Conservation (phyloP, 176 grass and related monocot species). For the Rhipidocladum racemiflorum region DNA sequence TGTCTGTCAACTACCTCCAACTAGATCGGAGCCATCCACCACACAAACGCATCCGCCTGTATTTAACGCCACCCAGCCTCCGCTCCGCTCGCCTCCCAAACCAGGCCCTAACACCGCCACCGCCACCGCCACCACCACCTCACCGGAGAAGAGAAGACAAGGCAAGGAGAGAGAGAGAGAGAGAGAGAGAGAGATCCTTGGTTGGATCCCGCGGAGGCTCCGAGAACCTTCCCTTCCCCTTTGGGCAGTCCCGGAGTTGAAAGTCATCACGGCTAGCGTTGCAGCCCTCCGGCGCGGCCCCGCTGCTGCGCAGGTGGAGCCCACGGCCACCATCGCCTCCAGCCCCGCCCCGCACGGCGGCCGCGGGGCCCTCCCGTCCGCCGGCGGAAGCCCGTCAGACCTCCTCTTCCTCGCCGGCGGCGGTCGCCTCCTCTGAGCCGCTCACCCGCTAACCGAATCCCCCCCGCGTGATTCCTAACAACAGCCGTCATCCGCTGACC, state of each 20-base stretch:
- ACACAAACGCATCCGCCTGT: not conserved
- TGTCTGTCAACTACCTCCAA: too few relatives aligned
- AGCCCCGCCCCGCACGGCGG: slow-evolving; percentile 88
- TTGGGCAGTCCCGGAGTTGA: slow-evolving; percentile 33
- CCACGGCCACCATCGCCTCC: slow-evolving; percentile 36
- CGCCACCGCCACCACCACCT: not conserved
- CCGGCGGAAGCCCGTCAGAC: slow-evolving; percentile 90
- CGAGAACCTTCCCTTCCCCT: not conserved
- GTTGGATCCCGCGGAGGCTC: not conserved
- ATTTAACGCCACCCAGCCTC: slow-evolving; percentile 30
- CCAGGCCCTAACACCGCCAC: not conserved
- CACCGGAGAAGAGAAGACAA: slow-evolving; percentile 25
- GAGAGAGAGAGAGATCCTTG: not conserved
- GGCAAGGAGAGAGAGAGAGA: not conserved
- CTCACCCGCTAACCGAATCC: not conserved
- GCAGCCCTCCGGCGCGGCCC: slow-evolving; percentile 75
- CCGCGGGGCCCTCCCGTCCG: slow-evolving; percentile 87
- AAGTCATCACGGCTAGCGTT: slow-evolving; percentile 92
- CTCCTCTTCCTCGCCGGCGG: slow-evolving; percentile 99
- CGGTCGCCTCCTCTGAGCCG: slow-evolving; percentile 37
- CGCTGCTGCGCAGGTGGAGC: slow-evolving; percentile 76
- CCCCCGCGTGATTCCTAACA: not conserved
- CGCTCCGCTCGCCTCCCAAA: not conserved
- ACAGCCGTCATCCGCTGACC: not conserved
- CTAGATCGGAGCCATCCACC: not conserved